Conservation (phyloP, 2,329 filamentous ascomycete species). For the Epicoccum nigrum region DNA sequence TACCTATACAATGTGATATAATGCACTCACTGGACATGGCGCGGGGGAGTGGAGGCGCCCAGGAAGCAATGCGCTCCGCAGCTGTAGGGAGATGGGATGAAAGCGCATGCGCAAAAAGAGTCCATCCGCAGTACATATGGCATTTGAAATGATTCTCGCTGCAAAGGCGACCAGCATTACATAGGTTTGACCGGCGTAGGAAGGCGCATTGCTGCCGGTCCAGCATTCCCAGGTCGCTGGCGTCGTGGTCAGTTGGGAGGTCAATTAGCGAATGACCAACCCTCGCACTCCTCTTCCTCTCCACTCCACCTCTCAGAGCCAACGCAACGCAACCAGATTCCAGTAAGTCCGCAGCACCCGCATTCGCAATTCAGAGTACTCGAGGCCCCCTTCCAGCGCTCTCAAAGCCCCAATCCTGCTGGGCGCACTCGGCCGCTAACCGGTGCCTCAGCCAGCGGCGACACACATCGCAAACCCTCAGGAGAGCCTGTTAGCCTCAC, state of each 20-base stretch:
- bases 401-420: slow-evolving; percentile 19
- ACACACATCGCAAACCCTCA: slow-evolving; percentile 42
- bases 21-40: slow-evolving; percentile 4
- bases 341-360: slow-evolving; percentile 30
- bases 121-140: slow-evolving; percentile 7
- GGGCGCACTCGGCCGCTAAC: slow-evolving; percentile 40
- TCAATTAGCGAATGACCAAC: slow-evolving; percentile 33
- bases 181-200: slow-evolving; percentile 20
- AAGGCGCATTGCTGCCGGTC: slow-evolving; percentile 32
- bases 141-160: slow-evolving; percentile 18
- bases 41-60: background rate
- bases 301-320: slow-evolving; percentile 31
- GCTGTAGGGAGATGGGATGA: slow-evolving; percentile 21
- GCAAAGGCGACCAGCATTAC: slow-evolving; percentile 28
- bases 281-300: slow-evolving; percentile 31
- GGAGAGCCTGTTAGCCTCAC: slow-evolving; percentile 31
- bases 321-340: slow-evolving; percentile 32
- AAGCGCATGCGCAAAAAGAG: slow-evolving; percentile 21
- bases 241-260: slow-evolving; percentile 28
- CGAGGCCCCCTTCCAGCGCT: slow-evolving; percentile 20
- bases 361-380: slow-evolving; percentile 23
- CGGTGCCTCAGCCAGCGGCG: slow-evolving; percentile 43
- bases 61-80: slow-evolving; percentile 1
- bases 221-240: slow-evolving; percentile 34
- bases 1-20: background rate